Conservation (phyloP, 2,329 filamentous ascomycete species). For the Fonsecaea pedrosoi region DNA sequence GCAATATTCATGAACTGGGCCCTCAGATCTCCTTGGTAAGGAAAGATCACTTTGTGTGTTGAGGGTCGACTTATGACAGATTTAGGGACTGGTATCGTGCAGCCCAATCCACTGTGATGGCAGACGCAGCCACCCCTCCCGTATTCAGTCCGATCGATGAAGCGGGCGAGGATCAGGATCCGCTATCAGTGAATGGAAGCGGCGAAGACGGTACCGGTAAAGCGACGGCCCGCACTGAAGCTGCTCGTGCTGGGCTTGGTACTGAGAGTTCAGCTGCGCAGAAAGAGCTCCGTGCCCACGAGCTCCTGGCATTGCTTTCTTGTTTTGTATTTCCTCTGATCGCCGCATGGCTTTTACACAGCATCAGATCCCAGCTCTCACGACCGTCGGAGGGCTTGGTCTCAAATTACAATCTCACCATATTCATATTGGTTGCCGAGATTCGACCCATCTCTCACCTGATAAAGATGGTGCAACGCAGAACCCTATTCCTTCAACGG, state of each 20-base stretch:
- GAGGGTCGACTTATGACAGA: slow-evolving; percentile 24
- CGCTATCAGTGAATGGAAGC: neutral
- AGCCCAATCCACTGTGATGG: slow-evolving; percentile 67
- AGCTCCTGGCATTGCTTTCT: slow-evolving; percentile 73
- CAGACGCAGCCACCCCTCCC: slow-evolving; percentile 52
- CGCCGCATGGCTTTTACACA: slow-evolving; percentile 83
- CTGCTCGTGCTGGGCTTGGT: slow-evolving; percentile 33
- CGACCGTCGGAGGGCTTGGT: slow-evolving; percentile 84
- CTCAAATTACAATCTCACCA: slow-evolving; percentile 89
- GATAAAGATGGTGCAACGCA: slow-evolving; percentile 77
- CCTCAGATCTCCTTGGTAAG: slow-evolving; percentile 85
- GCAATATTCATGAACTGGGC: slow-evolving; percentile 93
- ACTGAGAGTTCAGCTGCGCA: slow-evolving; percentile 49
- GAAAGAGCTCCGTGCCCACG: slow-evolving; percentile 73
- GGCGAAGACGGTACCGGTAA: slow-evolving; percentile 6
- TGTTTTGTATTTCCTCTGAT: slow-evolving; percentile 81
- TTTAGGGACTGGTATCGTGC: slow-evolving; percentile 75
- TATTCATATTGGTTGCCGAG: slow-evolving; percentile 88
- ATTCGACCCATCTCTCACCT: slow-evolving; percentile 81
- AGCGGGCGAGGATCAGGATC: slow-evolving; percentile 44
- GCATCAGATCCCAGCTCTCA: slow-evolving; percentile 79
- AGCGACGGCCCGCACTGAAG: neutral
- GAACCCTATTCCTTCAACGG: slow-evolving; percentile 81
- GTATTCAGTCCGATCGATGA: slow-evolving; percentile 43
- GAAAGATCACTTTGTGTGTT: slow-evolving; percentile 22